A percentile compares a stretch with the other conserved stretches of the same genome.
phyloP scores from a whole-genome alignment of 2,329 filamentous ascomycete genomes.

The Parasarocladium wereldwijsianum region DNA sequence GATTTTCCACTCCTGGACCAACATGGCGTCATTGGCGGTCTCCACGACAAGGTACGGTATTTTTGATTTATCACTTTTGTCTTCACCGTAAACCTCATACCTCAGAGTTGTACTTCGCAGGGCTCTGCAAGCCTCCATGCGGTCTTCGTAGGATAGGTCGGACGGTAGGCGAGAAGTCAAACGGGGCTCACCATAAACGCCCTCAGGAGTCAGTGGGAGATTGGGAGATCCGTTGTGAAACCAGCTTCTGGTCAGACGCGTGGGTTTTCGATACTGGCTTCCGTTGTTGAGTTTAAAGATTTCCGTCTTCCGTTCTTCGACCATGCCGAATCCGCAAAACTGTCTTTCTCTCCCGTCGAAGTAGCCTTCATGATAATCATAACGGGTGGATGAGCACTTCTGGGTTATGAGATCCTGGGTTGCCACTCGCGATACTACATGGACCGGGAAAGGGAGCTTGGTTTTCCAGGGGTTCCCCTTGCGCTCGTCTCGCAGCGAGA shows the following conservation, averaged over 20 bases:
- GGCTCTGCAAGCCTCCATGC: background rate
- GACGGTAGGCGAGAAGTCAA: too few relatives aligned
- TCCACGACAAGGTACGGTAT: constrained; percentile 2
- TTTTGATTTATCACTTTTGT: background rate
- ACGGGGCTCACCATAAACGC: too few relatives aligned
- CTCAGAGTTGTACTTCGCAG: constrained; percentile 1
- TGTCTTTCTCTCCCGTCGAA: background rate
- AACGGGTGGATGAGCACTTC: background rate
- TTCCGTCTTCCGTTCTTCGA: constrained; percentile 1
- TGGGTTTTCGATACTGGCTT: background rate
- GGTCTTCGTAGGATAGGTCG: too few relatives aligned
- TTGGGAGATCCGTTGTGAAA: too few relatives aligned
- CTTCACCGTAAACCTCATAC: background rate
- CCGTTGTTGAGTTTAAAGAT: background rate
- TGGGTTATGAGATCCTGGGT: constrained; percentile 6
- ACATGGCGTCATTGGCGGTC: background rate
- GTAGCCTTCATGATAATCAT: constrained; percentile 1
- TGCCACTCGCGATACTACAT: constrained; percentile 8
- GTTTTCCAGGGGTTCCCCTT: constrained; percentile 12
- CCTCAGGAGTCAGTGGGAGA: too few relatives aligned
- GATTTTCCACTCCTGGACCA: too few relatives aligned
- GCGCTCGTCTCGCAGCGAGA: constrained; percentile 10
- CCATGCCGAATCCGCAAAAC: constrained; percentile 3
- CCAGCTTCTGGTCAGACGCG: constrained; percentile 3
- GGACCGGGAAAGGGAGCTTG: constrained; percentile 14